Base-by-base conservation (phyloP, 2,329 filamentous ascomycete species). In the Botrytis deweyae region DNA sequence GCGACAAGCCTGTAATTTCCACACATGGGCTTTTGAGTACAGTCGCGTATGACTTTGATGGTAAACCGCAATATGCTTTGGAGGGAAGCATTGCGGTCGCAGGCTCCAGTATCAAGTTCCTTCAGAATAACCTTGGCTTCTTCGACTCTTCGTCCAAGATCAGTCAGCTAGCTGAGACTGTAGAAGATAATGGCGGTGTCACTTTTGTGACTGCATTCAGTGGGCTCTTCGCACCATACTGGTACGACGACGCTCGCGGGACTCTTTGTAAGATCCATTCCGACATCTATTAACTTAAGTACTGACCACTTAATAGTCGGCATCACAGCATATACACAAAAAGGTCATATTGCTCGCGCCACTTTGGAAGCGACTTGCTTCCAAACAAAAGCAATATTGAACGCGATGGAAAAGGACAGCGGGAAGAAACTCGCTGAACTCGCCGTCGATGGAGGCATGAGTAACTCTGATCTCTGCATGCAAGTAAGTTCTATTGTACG, bases 41-140 rank as follows among this genome's bases (percentile, higher is more conserved):
- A 0, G 90, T 95, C 25, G 93, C 91, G 0, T 95, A 92, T 81
- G 88, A 95, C 81, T 91, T 95, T 81, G 91, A 91, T 66, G 85
- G 85, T 62, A 90, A 90, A 80, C 89, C 89, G 40, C 89, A 92
- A 71, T 94, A 94, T 83, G 92, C 92, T 1, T 85, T 94, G 16
- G 92, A 94, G 82, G 92, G 92, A 72, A 93, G 90, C 80, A 91
- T 94, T 75, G 92, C 92, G 49, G 92, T 93, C 38, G 92, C 91
- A 33, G 92, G 92, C 10, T 93, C 91, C 76, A 92, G 91, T 78
- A 88, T 95, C 73, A 93, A 93, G 78, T 93, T 93, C 79, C 81
- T 91, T 73, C 87, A 90, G 84, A 89, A 90, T 81, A 91, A 91
- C 78, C 81, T 92, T 79, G 88, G 86, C 46, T 89, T 91, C 81